Evolutionary conservation across 2,329 filamentous ascomycete genomes (phyloP).

Genomic region (Pseudocercospora fuligena): DNA sequence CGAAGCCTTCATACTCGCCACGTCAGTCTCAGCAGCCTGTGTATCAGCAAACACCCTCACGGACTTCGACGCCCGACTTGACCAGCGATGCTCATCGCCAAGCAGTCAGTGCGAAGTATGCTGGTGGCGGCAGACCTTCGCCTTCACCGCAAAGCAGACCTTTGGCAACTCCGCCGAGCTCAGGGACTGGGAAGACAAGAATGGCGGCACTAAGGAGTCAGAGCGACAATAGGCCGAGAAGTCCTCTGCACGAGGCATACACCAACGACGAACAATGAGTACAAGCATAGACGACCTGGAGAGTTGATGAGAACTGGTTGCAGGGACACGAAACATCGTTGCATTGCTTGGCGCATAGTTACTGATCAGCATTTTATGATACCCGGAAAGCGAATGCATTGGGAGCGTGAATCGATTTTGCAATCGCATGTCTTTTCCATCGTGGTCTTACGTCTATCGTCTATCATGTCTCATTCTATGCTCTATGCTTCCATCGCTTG

Average conservation of each 20-base stretch:
- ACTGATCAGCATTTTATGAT: constrained; percentile 7
- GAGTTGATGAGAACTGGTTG: background rate
- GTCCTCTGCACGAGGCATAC: constrained; percentile 28
- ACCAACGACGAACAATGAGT: constrained; percentile 12
- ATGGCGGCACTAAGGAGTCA: constrained; percentile 24
- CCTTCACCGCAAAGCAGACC: constrained; percentile 6
- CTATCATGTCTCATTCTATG: background rate
- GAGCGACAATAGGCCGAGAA: constrained; percentile 28
- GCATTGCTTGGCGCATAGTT: constrained; percentile 10
- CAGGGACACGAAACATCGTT: background rate
- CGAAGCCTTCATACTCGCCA: constrained; percentile 22
- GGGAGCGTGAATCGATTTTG: background rate
- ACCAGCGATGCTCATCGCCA: constrained; percentile 25
- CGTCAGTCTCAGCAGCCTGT: constrained; percentile 4
- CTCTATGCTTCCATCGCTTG: background rate
- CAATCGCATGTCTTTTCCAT: background rate
- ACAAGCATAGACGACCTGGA: background rate
- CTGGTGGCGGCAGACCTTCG: constrained; percentile 9
- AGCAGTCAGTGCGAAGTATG: constrained; percentile 23
- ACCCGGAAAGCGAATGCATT: constrained; percentile 11
- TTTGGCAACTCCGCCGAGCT: constrained; percentile 27
- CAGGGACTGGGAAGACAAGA: constrained; percentile 22
- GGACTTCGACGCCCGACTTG: constrained; percentile 29
- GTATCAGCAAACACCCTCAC: constrained; percentile 33
- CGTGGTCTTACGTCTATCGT: background rate